These are phyloP conservation scores for Porcisia hertigi DNA, from an alignment of 208 protist species.

Conservation along the genomic window DNA sequence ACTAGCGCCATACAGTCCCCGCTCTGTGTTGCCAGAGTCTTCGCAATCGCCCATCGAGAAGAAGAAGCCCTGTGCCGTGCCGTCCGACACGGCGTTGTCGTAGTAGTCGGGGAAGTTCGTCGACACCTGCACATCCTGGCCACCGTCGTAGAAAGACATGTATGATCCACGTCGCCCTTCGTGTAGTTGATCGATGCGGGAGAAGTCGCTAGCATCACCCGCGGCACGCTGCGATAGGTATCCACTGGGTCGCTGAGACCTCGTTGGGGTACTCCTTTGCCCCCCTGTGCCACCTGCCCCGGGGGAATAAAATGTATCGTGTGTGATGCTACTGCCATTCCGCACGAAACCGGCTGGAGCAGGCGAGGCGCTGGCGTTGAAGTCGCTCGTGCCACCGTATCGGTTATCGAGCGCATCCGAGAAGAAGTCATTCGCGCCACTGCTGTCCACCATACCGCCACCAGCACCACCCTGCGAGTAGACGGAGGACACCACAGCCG, in stretches of 20 bases:
- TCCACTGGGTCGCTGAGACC: neutral
- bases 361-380: neutral
- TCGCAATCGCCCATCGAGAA: constrained; percentile 18
- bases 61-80: constrained; percentile 25
- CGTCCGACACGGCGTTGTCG: constrained; percentile 7
- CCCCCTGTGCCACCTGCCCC: neutral
- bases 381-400: constrained; percentile 17
- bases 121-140: neutral
- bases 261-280: constrained; percentile 3
- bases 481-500: neutral
- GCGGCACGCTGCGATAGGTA: neutral
- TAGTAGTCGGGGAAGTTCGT: constrained; percentile 9
- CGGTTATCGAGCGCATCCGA: constrained; percentile 13
- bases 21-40: neutral
- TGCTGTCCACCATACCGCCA: neutral
- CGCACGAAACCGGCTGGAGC: neutral
- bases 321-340: neutral
- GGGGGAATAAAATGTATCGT: neutral
- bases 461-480: neutral
- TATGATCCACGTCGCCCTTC: neutral
- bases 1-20: constrained; percentile 17
- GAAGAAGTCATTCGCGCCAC: neutral
- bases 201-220: neutral
- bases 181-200: neutral
- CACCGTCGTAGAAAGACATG: constrained; percentile 18